These are phyloP conservation scores for Termitomyces sp. DNA, from an alignment of 768 basidiomycete species.

Conservation along the genomic window DNA sequence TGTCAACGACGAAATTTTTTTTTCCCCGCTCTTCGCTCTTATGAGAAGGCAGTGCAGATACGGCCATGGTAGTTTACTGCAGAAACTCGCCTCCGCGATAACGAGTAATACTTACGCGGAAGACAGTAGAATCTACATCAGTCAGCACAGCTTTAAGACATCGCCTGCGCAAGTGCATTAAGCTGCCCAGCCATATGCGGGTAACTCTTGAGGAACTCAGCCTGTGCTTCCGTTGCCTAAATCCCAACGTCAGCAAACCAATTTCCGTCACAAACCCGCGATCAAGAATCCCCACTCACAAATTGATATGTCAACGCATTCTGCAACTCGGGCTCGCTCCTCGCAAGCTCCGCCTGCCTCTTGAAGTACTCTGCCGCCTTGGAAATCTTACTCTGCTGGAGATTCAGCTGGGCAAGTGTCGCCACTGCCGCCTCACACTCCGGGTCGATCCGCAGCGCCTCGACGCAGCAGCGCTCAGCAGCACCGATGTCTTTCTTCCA, in stretches of 20 bases:
- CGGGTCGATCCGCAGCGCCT: constrained; percentile 83
- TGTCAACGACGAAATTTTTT: constrained; percentile 1
- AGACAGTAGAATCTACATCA: neutral
- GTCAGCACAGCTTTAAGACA: constrained; percentile 1
- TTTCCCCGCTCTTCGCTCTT: neutral
- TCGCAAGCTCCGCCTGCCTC: constrained; percentile 75
- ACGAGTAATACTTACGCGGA: neutral
- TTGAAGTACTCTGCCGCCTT: constrained; percentile 85
- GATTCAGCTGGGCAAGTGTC: constrained; percentile 86
- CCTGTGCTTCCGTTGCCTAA: constrained; percentile 78
- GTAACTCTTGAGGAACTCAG: constrained; percentile 78
- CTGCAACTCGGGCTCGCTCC: constrained; percentile 86
- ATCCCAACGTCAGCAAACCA: neutral
- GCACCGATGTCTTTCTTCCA: constrained; percentile 86
- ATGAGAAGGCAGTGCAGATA: neutral
- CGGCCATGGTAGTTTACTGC: neutral
- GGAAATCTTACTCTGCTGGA: constrained; percentile 88
- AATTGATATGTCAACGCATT: constrained; percentile 75
- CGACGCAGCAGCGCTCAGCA: constrained; percentile 80
- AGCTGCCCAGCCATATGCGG: constrained; percentile 80
- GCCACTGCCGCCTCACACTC: constrained; percentile 97
- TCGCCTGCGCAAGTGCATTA: constrained; percentile 30
- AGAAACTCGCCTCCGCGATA: neutral
- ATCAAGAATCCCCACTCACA: constrained; percentile 37
- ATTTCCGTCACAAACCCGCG: neutral